phyloP scores from a whole-genome alignment of 257 asterid species.

The Voacanga thouarsii region DNA sequence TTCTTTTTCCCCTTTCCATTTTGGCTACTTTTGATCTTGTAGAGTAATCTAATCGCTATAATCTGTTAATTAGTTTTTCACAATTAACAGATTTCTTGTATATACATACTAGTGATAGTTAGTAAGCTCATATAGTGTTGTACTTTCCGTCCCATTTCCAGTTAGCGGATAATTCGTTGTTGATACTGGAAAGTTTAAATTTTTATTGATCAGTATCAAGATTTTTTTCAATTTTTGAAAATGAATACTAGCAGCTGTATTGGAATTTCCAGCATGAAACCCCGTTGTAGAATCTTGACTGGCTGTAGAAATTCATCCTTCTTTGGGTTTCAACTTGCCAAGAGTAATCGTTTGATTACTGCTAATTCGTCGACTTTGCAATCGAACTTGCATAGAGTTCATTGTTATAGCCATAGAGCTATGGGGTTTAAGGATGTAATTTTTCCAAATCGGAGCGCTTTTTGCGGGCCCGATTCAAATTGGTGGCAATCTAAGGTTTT shows the following conservation, averaged over 20 bases:
- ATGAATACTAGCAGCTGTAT: constrained; percentile 54
- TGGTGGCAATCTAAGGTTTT: constrained; percentile 45
- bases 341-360: constrained; percentile 24
- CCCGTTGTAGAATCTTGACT: constrained; percentile 45
- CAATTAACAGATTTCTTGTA: constrained; percentile 11
- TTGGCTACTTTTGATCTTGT: neutral
- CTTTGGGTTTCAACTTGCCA: constrained; percentile 44
- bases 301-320: constrained; percentile 45
- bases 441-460: constrained; percentile 41
- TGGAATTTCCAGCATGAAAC: constrained; percentile 55
- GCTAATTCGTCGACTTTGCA: constrained; percentile 45
- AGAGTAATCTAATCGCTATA: neutral
- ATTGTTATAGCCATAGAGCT: constrained; percentile 21
- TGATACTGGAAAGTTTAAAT: constrained; percentile 11
- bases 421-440: constrained; percentile 36
- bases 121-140: neutral
- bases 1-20: neutral
- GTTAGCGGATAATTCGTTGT: neutral
- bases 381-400: constrained; percentile 19
- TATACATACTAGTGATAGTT: neutral
- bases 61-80: constrained; percentile 29
- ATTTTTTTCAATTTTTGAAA: constrained; percentile 1
- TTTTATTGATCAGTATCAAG: constrained; percentile 2
- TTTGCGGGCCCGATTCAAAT: constrained; percentile 49
- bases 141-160: neutral